These are phyloP conservation scores for Geotrichum siamense DNA, from an alignment of 1,139 yeast species.

Conservation along the genomic window DNA sequence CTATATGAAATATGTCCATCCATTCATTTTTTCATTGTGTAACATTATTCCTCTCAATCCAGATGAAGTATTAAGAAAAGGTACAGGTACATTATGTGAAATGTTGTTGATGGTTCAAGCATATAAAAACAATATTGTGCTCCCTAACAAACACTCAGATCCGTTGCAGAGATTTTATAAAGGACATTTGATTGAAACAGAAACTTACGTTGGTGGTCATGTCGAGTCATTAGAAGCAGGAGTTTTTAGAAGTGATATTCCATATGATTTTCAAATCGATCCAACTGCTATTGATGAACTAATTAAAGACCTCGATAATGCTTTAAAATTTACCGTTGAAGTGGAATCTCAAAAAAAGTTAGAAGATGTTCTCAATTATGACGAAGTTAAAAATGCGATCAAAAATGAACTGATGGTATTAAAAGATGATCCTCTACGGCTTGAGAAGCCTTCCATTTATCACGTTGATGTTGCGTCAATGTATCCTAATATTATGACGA, in stretches of 20 bases:
- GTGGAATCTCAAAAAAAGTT: constrained; percentile 70
- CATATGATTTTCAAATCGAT: constrained; percentile 68
- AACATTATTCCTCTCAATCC: constrained; percentile 94
- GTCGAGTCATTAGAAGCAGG: constrained; percentile 98
- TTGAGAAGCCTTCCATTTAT: constrained; percentile 79
- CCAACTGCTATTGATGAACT: constrained; percentile 78
- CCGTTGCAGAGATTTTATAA: constrained; percentile 89
- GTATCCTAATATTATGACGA: constrained; percentile 98
- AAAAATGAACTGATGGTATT: constrained; percentile 49
- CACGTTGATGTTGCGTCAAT: constrained; percentile 99
- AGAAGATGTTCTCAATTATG: constrained; percentile 72
- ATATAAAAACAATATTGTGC: constrained; percentile 60
- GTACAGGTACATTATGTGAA: constrained; percentile 98
- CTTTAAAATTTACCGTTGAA: constrained; percentile 74
- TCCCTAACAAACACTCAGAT: constrained; percentile 91
- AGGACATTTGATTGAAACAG: constrained; percentile 90
- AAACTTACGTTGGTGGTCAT: constrained; percentile 98
- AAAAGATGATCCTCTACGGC: constrained; percentile 54
- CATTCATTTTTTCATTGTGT: constrained; percentile 91
- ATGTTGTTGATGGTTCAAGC: constrained; percentile 98
- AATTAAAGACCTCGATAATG: constrained; percentile 60
- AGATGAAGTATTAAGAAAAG: constrained; percentile 91
- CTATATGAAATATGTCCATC: constrained; percentile 95
- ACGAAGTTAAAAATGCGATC: constrained; percentile 60
- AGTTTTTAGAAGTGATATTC: constrained; percentile 85